phyloP scores from a whole-genome alignment of 257 asterid species.

The Nicotiana knightiana region DNA sequence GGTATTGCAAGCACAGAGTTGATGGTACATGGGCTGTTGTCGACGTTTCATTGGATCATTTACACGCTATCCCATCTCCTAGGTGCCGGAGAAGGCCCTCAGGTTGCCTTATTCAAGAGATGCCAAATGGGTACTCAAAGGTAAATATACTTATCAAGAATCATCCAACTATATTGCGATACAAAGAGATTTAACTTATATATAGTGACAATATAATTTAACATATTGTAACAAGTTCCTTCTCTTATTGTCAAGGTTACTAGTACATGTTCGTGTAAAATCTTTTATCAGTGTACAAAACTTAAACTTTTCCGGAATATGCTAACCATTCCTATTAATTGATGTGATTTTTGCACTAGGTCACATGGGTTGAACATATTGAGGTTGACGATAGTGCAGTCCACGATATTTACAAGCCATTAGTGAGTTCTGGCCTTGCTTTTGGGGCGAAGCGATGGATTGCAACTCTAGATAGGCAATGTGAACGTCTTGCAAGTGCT shows the following conservation, averaged over 20 bases:
- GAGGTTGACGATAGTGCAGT: constrained; percentile 27
- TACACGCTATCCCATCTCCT: neutral
- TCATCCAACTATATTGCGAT: neutral
- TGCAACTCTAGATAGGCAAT: constrained; percentile 35
- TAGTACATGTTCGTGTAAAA: too few relatives aligned
- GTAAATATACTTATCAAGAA: constrained; percentile 14
- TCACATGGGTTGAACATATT: constrained; percentile 63
- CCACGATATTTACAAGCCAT: constrained; percentile 38
- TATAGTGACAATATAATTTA: too few relatives aligned
- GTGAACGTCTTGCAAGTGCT: constrained; percentile 32
- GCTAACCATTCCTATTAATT: neutral
- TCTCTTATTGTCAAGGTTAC: too few relatives aligned
- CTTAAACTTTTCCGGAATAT: neutral
- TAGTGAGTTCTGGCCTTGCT: constrained; percentile 43
- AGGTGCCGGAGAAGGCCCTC: constrained; percentile 57
- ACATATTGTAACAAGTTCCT: too few relatives aligned
- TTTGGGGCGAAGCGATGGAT: constrained; percentile 63
- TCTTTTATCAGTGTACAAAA: too few relatives aligned
- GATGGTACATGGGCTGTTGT: constrained; percentile 48
- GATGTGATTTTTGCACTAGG: constrained; percentile 12
- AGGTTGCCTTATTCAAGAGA: constrained; percentile 43
- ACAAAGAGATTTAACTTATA: neutral
- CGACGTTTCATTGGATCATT: constrained; percentile 46
- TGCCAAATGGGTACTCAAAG: constrained; percentile 43
- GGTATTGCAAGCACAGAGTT: constrained; percentile 31